Conservation (phyloP, 2,329 filamentous ascomycete genomes). For the Neonectria faginata region DNA sequence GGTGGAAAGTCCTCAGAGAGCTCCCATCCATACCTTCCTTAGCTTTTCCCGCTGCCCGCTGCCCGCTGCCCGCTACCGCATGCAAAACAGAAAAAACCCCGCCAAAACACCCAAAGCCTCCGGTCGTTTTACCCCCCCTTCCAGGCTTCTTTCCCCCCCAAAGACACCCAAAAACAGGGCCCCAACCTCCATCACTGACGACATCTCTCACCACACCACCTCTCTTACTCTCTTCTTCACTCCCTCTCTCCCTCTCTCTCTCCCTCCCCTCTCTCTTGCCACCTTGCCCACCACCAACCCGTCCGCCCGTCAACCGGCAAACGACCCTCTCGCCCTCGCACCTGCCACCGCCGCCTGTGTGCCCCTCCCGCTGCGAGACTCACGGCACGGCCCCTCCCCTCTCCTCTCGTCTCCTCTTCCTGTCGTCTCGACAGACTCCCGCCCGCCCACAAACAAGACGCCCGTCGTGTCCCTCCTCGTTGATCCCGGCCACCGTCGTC, state of each 20-base stretch:
- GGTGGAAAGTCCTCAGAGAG: no score
- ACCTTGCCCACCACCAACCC: constrained; percentile 16
- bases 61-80: constrained; percentile 20
- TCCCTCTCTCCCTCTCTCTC: constrained; percentile 20
- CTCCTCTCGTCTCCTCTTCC: constrained; percentile 20
- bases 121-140: constrained; percentile 33
- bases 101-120: constrained; percentile 40
- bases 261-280: constrained; percentile 29
- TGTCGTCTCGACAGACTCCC: constrained; percentile 28
- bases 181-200: constrained; percentile 50
- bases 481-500: constrained; percentile 32
- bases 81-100: constrained; percentile 48
- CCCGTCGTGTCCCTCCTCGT: constrained; percentile 26
- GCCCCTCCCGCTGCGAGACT: constrained; percentile 25
- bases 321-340: constrained; percentile 13
- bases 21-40: constrained; percentile 30
- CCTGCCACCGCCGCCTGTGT: constrained; percentile 17
- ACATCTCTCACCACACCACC: constrained; percentile 50
- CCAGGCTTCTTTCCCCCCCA: constrained; percentile 21
- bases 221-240: constrained; percentile 18
- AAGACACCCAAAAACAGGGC: constrained; percentile 29
- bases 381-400: constrained; percentile 20
- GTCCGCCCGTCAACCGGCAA: constrained; percentile 13
- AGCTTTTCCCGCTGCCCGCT: constrained; percentile 28
- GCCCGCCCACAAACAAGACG: constrained; percentile 30